Conservation (phyloP, 768 basidiomycete species). For the Hypholoma sublateritium region DNA sequence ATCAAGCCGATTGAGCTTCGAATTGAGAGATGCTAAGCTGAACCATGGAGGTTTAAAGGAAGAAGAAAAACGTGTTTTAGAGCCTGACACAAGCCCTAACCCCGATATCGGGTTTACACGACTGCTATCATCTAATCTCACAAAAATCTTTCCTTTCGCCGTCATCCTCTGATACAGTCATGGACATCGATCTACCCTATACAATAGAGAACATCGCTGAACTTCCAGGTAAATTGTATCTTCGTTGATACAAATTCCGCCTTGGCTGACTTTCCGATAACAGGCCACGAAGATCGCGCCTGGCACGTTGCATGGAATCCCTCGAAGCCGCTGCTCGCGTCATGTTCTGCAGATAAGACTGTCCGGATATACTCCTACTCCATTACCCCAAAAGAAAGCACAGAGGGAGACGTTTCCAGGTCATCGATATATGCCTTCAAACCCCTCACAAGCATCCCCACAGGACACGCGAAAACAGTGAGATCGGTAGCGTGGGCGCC, state of each 20-base stretch:
- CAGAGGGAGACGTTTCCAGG: conserved; percentile 10
- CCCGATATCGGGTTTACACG: conserved; percentile 11
- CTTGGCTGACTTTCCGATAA: not conserved
- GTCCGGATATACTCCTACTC: conserved; percentile 81
- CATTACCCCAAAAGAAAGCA: not conserved
- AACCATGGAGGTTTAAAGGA: not conserved
- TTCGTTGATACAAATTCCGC: not conserved
- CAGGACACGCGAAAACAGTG: conserved; percentile 87
- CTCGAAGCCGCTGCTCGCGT: conserved; percentile 74
- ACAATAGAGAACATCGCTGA: conserved; percentile 31
- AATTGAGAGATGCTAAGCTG: not conserved
- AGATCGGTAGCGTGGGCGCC: conserved; percentile 88
- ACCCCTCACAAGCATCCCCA: conserved; percentile 66
- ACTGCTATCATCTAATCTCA: not conserved
- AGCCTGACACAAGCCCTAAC: conserved; percentile 19
- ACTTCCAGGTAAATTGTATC: conserved; percentile 24
- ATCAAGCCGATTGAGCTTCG: no score
- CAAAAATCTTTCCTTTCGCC: not conserved
- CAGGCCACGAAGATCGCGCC: conserved; percentile 80
- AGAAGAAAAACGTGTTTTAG: not conserved
- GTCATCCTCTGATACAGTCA: not conserved
- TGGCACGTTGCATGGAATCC: conserved; percentile 95
- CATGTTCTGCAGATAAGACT: conserved; percentile 93
- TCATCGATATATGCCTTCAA: conserved; percentile 38
- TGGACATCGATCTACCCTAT: conserved; percentile 25